These are phyloP conservation scores for Puccinia triticina DNA, from an alignment of 1,284 basidiomycete species.

Conservation along the genomic window DNA sequence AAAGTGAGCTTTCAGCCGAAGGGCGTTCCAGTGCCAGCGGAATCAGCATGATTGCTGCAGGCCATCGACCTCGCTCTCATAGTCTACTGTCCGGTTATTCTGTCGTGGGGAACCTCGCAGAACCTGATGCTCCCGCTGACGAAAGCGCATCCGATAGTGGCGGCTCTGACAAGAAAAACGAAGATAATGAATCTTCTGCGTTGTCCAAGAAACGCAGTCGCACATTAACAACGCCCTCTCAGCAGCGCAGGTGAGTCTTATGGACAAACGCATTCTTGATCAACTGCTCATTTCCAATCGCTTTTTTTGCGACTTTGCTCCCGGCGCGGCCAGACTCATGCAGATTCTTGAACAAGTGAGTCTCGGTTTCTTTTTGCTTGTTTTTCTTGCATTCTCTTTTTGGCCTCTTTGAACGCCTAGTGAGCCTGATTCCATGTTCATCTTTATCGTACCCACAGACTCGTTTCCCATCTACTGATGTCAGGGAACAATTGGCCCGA, in stretches of 20 bases:
- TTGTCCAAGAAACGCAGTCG: slow-evolving; percentile 64
- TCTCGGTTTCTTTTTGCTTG: not conserved
- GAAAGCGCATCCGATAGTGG: slow-evolving; percentile 48
- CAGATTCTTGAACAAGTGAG: slow-evolving; percentile 41
- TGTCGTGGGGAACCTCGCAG: not conserved
- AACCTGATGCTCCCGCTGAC: slow-evolving; percentile 18
- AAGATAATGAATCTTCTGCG: slow-evolving; percentile 22
- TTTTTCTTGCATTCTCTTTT: not conserved
- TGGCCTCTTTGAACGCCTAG: not conserved
- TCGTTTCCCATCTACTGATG: slow-evolving; percentile 78
- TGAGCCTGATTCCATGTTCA: slow-evolving; percentile 15
- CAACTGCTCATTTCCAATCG: not conserved
- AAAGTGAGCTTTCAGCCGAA: slow-evolving; percentile 34
- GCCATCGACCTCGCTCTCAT: slow-evolving; percentile 34
- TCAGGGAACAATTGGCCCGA: slow-evolving; percentile 78
- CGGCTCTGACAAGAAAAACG: slow-evolving; percentile 35
- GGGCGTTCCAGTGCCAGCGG: slow-evolving; percentile 19
- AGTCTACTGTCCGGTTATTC: slow-evolving; percentile 26
- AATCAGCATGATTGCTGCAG: slow-evolving; percentile 36
- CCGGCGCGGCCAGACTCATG: slow-evolving; percentile 7
- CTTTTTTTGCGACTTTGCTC: not conserved
- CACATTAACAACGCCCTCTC: slow-evolving; percentile 79
- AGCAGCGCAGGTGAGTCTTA: slow-evolving; percentile 36
- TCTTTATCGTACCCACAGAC: slow-evolving; percentile 65
- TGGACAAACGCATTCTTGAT: not conserved